Conservation (phyloP, 2,329 filamentous ascomycete species). For the Fusarium sp. region DNA sequence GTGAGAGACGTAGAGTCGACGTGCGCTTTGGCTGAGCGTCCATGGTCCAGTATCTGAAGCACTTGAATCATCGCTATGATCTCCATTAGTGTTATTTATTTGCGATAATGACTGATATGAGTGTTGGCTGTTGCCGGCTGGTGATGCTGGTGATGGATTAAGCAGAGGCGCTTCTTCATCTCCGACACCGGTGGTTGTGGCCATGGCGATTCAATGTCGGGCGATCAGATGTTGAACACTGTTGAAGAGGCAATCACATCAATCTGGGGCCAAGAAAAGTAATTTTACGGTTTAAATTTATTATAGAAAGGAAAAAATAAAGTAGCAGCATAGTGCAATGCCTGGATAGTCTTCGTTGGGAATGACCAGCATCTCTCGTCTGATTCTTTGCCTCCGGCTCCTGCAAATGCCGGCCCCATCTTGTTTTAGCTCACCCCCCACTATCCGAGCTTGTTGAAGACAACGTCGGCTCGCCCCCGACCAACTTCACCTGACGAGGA, state of each 20-base stretch:
- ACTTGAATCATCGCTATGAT: neutral
- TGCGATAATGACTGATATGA: slow-evolving; percentile 9
- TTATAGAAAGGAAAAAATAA: neutral
- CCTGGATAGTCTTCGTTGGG: slow-evolving; percentile 1
- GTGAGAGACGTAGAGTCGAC: slow-evolving; percentile 70
- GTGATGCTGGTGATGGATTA: slow-evolving; percentile 7
- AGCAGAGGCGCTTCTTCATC: slow-evolving; percentile 35
- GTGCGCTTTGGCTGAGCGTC: slow-evolving; percentile 42
- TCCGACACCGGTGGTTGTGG: slow-evolving; percentile 26
- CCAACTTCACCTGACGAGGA: slow-evolving; percentile 15
- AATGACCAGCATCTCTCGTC: slow-evolving; percentile 2
- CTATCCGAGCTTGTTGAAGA: neutral
- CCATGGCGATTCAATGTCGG: slow-evolving; percentile 21
- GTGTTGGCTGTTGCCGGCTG: neutral
- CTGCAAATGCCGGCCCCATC: slow-evolving; percentile 12
- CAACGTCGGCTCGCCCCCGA: slow-evolving; percentile 27
- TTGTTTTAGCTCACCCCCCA: slow-evolving; percentile 21
- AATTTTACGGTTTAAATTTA: neutral
- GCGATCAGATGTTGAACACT: neutral
- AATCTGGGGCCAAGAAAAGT: neutral
- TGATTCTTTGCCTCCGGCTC: slow-evolving; percentile 30
- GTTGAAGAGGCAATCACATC: slow-evolving; percentile 1
- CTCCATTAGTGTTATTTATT: neutral
- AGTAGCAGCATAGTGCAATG: neutral
- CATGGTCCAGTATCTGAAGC: neutral